Evolutionary conservation across 441 rosid species (phyloP).

Genomic region (Erodium trifolium): DNA sequence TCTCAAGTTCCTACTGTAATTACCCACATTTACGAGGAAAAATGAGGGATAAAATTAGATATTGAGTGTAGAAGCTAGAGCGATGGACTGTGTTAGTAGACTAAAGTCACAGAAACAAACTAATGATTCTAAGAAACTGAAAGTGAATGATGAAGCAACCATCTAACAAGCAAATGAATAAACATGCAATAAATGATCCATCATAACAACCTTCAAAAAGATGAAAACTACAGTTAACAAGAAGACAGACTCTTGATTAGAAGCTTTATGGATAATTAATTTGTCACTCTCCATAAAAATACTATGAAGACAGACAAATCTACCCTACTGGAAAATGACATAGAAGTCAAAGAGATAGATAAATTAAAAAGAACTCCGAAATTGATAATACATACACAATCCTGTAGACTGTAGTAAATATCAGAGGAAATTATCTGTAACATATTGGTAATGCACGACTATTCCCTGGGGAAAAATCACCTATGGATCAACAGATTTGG

Average conservation of each 20-base stretch:
- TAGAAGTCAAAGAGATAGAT: neutral
- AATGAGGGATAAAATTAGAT: neutral
- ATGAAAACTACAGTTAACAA: neutral
- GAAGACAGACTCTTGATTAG: neutral
- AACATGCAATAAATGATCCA: neutral
- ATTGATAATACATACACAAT: neutral
- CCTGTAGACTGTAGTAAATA: too few relatives aligned
- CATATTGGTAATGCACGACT: neutral
- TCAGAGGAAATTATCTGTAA: neutral
- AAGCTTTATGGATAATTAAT: too few relatives aligned
- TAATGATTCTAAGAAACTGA: neutral
- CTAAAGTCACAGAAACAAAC: neutral
- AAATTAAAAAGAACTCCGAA: neutral
- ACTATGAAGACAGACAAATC: neutral
- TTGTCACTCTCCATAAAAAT: too few relatives aligned
- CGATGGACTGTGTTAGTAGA: neutral
- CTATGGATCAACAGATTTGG: neutral
- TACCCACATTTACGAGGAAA: neutral
- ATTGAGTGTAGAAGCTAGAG: neutral
- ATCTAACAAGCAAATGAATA: neutral
- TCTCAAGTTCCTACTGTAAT: constrained; percentile 2
- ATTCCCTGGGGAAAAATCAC: neutral
- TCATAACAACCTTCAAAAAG: neutral
- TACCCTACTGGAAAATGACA: neutral
- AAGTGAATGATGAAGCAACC: neutral